Base-by-base conservation (phyloP, 768 basidiomycete species). In the Calocybe gangraenosa region DNA sequence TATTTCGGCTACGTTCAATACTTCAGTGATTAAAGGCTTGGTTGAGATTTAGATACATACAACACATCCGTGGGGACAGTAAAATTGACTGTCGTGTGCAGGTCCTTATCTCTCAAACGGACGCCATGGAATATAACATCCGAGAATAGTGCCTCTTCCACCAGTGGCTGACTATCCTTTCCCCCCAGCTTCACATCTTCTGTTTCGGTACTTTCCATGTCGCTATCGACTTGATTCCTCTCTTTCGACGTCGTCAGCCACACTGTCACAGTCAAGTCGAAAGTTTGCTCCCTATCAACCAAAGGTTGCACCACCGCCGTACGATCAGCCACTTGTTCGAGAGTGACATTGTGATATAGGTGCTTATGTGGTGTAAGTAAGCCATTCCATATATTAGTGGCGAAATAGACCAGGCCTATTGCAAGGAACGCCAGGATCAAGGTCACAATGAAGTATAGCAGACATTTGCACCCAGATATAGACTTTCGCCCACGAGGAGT, bases 1-100 rank as follows among this genome's bases (percentile, higher is more conserved):
- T 7, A 52, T 53, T 41, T 54, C 59, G 40, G 63, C 65, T 33
- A 11, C 21, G n/a, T 32, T 14, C 30, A 8, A 39, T n/a, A 31
- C 22, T 11, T 11, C 11, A 30, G 36, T 18, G 40, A 30, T 9
- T 14, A 17, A 20, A 17, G 15, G 1, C 2, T 41, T n/a, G 3
- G 34, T 32, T 13, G 22, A 28, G 46, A 21, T 23, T 23, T 17
- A 22, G 17, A 6, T 13, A 46, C 64, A 55, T 46, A 69, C 66
- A 67, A 69, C 13, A 58, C 48, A 11, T 48, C 52, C 1, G 62
- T 64, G 5, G 66, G 66, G 6, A 69, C 37, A 6, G 48, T 50
- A 13, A 64, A 53, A 6, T 58, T 52, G 15, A 66, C 50, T 2
- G 57, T 54, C 2, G 58, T 40, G 40, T 54, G 53, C 7, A 54